Evolutionary conservation across 805 yeast species (phyloP), one percentile per base, ranked within the genome.

Genomic region (Lachancea thermotolerans): DNA sequence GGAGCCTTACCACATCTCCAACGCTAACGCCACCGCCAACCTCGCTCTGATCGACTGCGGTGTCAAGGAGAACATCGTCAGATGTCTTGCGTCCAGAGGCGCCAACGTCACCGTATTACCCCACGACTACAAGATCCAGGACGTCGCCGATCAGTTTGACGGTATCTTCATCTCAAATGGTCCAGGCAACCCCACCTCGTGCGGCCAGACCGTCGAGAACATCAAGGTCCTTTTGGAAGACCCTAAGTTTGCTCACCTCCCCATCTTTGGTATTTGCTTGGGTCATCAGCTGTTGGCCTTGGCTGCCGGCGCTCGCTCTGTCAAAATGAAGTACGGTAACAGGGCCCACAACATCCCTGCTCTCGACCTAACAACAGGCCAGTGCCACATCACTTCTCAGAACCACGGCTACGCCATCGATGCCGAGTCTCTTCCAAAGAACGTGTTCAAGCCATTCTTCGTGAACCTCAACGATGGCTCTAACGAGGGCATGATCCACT

Each of bases 281-380:
- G 99, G 99, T 37, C 99, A 93, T 71, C 99, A 95, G 72, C 76
- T 93, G 58, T 76, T 93, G 54, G 96, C 98, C 9, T 76, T 91
- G 51, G 99, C 99, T 11, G 77, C 89, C 12, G 99, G 98, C 47
- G 98, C 95, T 29, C 81, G 81, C 60, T 93, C 99, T 39, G 65
- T 83, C 60, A 93, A 95, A 70, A 75, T 93, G 77, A 90, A 88
- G 69, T 93, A 90, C 65, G 99, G 99, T 70, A 93, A 93, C 77
- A 84, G 99, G 71, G 99, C 97, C 25, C 99, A 95, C 71, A 93
- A 93, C 67, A 95, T 95, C 52, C 99, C 99, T 47, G 95, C 96
- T 11, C 76, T 90, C 64, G 96, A 91, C 65, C 67, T 90, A 57
- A 72, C 81, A 44, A 85, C 95, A 29, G 97, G 98, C 47, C 82